Conservation (phyloP, 2,329 filamentous ascomycete species). For the Chalara sp. region DNA sequence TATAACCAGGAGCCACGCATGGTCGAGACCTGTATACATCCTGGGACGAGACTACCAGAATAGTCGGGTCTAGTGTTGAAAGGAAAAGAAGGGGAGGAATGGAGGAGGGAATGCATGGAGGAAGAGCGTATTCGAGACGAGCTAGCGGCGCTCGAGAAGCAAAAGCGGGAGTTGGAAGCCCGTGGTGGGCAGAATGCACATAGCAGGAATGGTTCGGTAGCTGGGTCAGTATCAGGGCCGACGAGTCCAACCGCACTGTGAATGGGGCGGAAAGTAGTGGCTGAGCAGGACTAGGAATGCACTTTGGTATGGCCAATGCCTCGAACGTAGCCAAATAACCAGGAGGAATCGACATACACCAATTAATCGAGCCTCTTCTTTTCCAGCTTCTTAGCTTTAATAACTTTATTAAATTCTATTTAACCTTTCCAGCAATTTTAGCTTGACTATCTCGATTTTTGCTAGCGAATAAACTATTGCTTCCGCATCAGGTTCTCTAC, state of each 20-base stretch:
- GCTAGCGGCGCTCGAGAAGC: background rate
- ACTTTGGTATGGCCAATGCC: too few relatives aligned
- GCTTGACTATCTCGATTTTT: too few relatives aligned
- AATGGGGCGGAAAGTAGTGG: conserved; percentile 1
- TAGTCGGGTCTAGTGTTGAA: conserved; percentile 8
- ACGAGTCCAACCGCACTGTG: conserved; percentile 5
- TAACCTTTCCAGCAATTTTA: too few relatives aligned
- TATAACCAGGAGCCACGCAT: background rate
- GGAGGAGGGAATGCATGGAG: background rate
- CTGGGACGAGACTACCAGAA: conserved; percentile 9
- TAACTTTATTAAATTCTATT: too few relatives aligned
- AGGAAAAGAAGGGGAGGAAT: conserved; percentile 9
- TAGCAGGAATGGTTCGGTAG: conserved; percentile 4
- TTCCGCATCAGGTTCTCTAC: too few relatives aligned
- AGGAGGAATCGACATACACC: too few relatives aligned
- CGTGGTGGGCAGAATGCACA: background rate
- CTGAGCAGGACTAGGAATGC: too few relatives aligned
- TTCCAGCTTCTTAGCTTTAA: too few relatives aligned
- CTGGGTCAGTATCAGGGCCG: background rate
- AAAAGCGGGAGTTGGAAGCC: conserved; percentile 1
- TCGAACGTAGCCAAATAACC: too few relatives aligned
- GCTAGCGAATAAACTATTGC: too few relatives aligned
- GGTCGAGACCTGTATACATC: conserved; percentile 9
- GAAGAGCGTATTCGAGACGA: conserved; percentile 1
- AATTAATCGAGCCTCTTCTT: too few relatives aligned